Conservation (phyloP, 2,329 filamentous ascomycete genomes). For the Remersonia thermophila region DNA sequence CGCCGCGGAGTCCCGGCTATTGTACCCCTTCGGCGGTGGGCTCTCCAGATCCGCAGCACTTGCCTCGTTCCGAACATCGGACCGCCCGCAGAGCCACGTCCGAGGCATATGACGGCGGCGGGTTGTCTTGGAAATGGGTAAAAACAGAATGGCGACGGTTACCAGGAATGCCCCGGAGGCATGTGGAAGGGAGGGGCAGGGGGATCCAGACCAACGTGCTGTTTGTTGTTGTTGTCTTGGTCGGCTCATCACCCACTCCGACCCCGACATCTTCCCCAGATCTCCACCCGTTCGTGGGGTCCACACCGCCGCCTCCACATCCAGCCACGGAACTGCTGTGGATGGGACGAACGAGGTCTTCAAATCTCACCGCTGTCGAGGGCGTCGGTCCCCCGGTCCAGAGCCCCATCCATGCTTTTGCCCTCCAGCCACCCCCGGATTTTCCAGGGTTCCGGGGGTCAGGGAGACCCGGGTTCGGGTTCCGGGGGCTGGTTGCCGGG, state of each 20-base stretch:
- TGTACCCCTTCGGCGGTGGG: not conserved
- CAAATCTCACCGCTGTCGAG: conserved; percentile 6
- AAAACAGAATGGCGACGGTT: too few relatives aligned
- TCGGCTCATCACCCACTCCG: too few relatives aligned
- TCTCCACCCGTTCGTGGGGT: too few relatives aligned
- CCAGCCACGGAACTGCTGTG: too few relatives aligned
- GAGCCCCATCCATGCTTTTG: not conserved
- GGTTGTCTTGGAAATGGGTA: conserved; percentile 1
- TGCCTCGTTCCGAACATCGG: conserved; percentile 8
- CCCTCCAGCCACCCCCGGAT: conserved; percentile 7
- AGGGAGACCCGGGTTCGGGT: not conserved
- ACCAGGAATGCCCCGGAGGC: too few relatives aligned
- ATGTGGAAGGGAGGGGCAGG: too few relatives aligned
- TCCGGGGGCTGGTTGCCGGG: too few relatives aligned
- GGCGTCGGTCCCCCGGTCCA: not conserved
- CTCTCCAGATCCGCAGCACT: not conserved
- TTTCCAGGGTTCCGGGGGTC: conserved; percentile 1
- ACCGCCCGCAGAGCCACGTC: conserved; percentile 6
- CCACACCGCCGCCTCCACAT: too few relatives aligned
- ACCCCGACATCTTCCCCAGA: too few relatives aligned
- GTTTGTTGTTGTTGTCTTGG: too few relatives aligned
- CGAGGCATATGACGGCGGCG: conserved; percentile 7
- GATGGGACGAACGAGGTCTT: not conserved
- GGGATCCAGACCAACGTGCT: too few relatives aligned
- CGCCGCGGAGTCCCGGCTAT: not conserved